phyloP scores from a whole-genome alignment of 192 early-diverging fungal genomes.

The Coemansia sp. region DNA sequence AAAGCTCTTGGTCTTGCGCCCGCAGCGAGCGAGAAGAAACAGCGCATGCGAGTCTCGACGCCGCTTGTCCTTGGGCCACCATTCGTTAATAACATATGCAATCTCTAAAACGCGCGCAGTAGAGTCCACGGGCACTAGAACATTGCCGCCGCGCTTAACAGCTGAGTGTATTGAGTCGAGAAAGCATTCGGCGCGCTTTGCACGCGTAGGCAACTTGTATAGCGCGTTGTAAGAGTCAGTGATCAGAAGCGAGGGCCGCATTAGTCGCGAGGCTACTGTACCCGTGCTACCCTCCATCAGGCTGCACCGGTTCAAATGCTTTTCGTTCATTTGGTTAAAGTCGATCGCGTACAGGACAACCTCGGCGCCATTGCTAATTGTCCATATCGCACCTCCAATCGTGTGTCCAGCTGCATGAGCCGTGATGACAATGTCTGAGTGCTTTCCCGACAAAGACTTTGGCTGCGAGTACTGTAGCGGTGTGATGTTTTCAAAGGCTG shows the following conservation, averaged over 20 bases:
- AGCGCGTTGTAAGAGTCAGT: constrained; percentile 85
- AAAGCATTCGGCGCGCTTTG: constrained; percentile 74
- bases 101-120: constrained; percentile 90
- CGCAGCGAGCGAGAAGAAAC: constrained; percentile 77
- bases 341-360: constrained; percentile 95
- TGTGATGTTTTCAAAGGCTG: constrained; percentile 81
- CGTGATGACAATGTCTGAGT: constrained; percentile 84
- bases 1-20: constrained; percentile 74
- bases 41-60: constrained; percentile 67
- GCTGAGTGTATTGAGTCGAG: constrained; percentile 62
- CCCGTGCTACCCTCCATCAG: constrained; percentile 59
- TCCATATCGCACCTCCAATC: constrained; percentile 96
- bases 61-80: constrained; percentile 67
- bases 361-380: constrained; percentile 92
- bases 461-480: constrained; percentile 89
- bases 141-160: constrained; percentile 70
- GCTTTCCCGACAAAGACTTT: constrained; percentile 63
- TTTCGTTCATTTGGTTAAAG: constrained; percentile 91
- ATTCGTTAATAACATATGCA: constrained; percentile 83
- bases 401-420: constrained; percentile 93
- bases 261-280: constrained; percentile 66
- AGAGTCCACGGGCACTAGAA: constrained; percentile 89
- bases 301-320: constrained; percentile 58
- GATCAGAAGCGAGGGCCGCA: constrained; percentile 86
- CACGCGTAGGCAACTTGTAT: constrained; percentile 68